Base-by-base conservation (phyloP, 768 basidiomycete species). In the Tylopilus plumbeoviolaceoides region DNA sequence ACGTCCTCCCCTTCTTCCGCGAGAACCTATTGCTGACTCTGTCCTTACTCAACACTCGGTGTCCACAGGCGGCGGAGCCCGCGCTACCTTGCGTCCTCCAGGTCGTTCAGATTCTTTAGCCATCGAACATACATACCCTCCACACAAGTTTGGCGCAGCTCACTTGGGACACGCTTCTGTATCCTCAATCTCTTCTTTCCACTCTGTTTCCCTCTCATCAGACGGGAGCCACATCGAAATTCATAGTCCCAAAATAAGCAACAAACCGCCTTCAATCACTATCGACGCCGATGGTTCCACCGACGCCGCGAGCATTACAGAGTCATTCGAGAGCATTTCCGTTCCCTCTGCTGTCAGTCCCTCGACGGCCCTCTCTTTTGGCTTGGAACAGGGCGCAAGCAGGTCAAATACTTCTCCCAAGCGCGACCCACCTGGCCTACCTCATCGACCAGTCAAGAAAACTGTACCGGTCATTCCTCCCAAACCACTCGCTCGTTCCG, bases 141-240 rank as follows among this genome's bases (percentile, higher is more conserved):
- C 66, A 30, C 68, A 65, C 57, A 65, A 67, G 18, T 75, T 70
- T 47, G 66, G 73, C 15, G 60, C 62, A 39, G 59, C 57, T 54
- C 66, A 63, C 39, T 55, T 68, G 17, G 73, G 75, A 39, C 87
- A 90, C 63, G 78, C 73, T 5, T 78, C 80, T 5, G 78, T 78
- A 3, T 87, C 87, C 1, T 91, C 89, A 44, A 78, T 89, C 36
- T 90, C 89, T 3, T 91, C 89, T 27, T 89, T 91, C 56, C 87
- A 89, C 60, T 89, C 89, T 3, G 85, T 91, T 23, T 91, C 89
- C 2, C 76, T 91, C 17, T 90, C 88, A 1, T 86, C 85, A 7
- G 84, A 85, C 56, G 65, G 73, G 70, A 71, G 67, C 36, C 67
- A 59, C 4, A 52, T 62, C 31, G 69, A 69, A 36, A 45, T 27